Percentiles rank a stretch among this genome's conserved stretches.
Conservation (phyloP, 2,329 filamentous ascomycete genomes). For the Epichloe glyceriae region DNA sequence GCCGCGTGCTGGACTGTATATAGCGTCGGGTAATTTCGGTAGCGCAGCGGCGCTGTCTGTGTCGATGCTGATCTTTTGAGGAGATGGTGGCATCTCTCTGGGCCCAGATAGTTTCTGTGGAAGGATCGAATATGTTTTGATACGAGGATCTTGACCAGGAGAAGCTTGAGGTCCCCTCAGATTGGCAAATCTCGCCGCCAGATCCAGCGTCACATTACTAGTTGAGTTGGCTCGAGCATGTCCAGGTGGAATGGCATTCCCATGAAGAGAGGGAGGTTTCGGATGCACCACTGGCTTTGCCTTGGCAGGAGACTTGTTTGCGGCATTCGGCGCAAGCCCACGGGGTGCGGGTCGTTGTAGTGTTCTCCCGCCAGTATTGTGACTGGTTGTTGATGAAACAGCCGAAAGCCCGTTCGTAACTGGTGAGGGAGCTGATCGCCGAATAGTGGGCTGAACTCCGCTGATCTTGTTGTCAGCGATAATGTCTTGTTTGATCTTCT, state of each 20-base stretch:
- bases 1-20: slow-evolving; percentile 66
- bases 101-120: slow-evolving; percentile 30
- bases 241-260: slow-evolving; percentile 34
- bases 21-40: slow-evolving; percentile 60
- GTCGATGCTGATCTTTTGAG: slow-evolving; percentile 30
- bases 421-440: slow-evolving; percentile 10
- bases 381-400: background rate
- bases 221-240: slow-evolving; percentile 15
- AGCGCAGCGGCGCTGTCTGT: slow-evolving; percentile 41
- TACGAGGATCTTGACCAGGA: slow-evolving; percentile 38
- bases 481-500: slow-evolving; percentile 45
- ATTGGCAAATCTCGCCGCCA: slow-evolving; percentile 44
- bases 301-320: slow-evolving; percentile 16
- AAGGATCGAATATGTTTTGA: slow-evolving; percentile 34
- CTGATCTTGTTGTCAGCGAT: slow-evolving; percentile 50
- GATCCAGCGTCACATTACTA: slow-evolving; percentile 30
- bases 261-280: slow-evolving; percentile 55
- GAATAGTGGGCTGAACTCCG: slow-evolving; percentile 36
- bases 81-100: slow-evolving; percentile 35
- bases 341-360: background rate
- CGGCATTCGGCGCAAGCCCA: slow-evolving; percentile 6
- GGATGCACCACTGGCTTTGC: slow-evolving; percentile 42
- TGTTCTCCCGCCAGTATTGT: background rate
- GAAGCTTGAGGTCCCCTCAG: slow-evolving; percentile 32
- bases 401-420: slow-evolving; percentile 1